These are phyloP conservation scores for Stramenopiles sp. DNA, from an alignment of 352 stramenopile species.

Conservation along the genomic window DNA sequence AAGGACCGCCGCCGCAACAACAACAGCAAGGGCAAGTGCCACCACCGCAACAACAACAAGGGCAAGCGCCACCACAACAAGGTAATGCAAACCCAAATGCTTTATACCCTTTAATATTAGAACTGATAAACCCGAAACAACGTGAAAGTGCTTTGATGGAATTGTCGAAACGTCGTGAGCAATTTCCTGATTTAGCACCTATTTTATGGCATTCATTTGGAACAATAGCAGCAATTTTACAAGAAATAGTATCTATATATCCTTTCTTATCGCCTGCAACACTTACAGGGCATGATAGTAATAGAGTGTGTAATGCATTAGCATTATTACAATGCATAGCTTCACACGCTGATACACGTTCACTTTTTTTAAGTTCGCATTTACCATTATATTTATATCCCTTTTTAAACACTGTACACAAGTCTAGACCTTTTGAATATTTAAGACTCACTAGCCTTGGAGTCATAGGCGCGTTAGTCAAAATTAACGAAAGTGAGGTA, in stretches of 20 bases:
- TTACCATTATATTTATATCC: constrained; percentile 96
- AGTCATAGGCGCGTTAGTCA: constrained; percentile 96
- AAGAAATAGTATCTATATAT: constrained; percentile 98
- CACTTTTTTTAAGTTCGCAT: constrained; percentile 88
- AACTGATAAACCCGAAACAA: constrained; percentile 77
- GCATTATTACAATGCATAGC: constrained; percentile 93
- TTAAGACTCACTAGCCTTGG: constrained; percentile 86
- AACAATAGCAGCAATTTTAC: constrained; percentile 81
- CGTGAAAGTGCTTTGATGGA: constrained; percentile 85
- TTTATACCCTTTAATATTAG: constrained; percentile 66
- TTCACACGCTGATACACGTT: constrained; percentile 84
- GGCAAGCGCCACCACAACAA: not conserved
- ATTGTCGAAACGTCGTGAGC: constrained; percentile 94
- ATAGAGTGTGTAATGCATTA: constrained; percentile 93
- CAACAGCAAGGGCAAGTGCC: too few relatives aligned
- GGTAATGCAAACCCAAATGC: constrained; percentile 15
- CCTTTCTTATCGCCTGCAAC: constrained; percentile 83
- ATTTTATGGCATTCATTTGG: constrained; percentile 95
- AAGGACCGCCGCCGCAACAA: too few relatives aligned
- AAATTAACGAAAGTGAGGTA: constrained; percentile 93
- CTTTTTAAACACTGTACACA: constrained; percentile 95
- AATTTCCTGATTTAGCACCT: constrained; percentile 84
- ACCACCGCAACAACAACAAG: not conserved
- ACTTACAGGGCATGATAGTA: constrained; percentile 84
- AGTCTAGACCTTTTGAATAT: constrained; percentile 96